Conservation (phyloP, 352 stramenopile species). For the Aphanomyces stellatus region DNA sequence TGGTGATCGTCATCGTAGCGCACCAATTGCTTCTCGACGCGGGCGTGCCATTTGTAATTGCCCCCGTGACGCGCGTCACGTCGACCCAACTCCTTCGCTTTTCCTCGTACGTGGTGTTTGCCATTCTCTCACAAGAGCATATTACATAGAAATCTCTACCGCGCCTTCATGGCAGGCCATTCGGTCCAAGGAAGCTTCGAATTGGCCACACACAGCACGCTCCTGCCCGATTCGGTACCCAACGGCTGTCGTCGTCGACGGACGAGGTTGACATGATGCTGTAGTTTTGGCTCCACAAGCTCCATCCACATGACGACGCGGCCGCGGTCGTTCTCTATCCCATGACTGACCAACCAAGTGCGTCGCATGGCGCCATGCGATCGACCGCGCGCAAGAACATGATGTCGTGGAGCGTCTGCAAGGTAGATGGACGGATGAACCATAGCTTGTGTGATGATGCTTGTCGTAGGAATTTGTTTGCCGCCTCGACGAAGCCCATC, state of each 20-base stretch:
- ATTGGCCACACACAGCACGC: neutral
- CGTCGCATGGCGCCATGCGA: neutral
- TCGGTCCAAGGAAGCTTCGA: neutral
- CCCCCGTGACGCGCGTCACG: neutral
- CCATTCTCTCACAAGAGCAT: neutral
- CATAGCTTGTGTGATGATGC: too few relatives aligned
- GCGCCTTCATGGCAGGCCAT: neutral
- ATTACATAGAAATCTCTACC: slow-evolving; percentile 1
- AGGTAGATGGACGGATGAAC: too few relatives aligned
- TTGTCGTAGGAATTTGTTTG: slow-evolving; percentile 1
- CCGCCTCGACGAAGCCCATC: slow-evolving; percentile 2
- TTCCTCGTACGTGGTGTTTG: neutral
- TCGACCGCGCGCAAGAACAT: neutral
- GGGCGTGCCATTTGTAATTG: slow-evolving; percentile 12
- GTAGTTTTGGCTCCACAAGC: neutral
- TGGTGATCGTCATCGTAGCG: neutral
- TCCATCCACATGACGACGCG: neutral
- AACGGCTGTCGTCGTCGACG: too few relatives aligned
- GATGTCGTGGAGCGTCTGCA: neutral
- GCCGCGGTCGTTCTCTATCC: neutral
- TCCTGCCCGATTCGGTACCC: too few relatives aligned
- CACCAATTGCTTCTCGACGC: slow-evolving; percentile 7
- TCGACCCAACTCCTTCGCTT: slow-evolving; percentile 1
- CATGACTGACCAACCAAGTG: neutral
- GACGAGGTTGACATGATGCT: neutral